Conservation (phyloP, 2,329 filamentous ascomycete species). For the Sarocladium oryzae region DNA sequence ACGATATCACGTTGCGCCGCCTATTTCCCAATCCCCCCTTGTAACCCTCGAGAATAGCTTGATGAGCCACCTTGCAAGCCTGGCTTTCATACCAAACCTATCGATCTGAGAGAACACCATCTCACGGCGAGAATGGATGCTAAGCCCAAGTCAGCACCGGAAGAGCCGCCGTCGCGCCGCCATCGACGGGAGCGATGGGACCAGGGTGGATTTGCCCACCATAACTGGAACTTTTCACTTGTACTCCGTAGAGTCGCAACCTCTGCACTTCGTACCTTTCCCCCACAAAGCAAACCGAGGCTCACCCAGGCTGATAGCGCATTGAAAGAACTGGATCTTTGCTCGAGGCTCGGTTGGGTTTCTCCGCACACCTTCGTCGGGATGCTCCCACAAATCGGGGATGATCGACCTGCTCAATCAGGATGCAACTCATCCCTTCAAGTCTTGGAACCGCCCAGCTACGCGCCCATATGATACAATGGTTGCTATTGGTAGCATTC, state of each 20-base stretch:
- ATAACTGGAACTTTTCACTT: not conserved
- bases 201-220: not conserved
- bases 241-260: no score
- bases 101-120: not conserved
- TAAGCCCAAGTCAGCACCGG: slow-evolving; percentile 4
- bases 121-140: not conserved
- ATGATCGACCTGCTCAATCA: not conserved
- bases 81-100: no score
- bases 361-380: not conserved
- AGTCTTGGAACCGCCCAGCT: not conserved
- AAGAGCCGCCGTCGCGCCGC: slow-evolving; percentile 8
- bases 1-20: no score
- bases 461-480: slow-evolving; percentile 2
- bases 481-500: not conserved
- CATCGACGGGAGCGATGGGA: slow-evolving; percentile 5
- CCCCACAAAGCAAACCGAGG: no score
- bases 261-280: no score
- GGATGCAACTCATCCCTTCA: not conserved
- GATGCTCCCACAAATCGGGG: not conserved
- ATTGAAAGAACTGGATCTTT: no score
- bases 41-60: no score
- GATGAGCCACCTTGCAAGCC: no score
- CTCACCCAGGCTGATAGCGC: no score
- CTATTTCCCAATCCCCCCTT: no score
- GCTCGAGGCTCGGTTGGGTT: not conserved